Base-by-base conservation (phyloP, 345 rosid genomes). In the Corymbia maculata region DNA sequence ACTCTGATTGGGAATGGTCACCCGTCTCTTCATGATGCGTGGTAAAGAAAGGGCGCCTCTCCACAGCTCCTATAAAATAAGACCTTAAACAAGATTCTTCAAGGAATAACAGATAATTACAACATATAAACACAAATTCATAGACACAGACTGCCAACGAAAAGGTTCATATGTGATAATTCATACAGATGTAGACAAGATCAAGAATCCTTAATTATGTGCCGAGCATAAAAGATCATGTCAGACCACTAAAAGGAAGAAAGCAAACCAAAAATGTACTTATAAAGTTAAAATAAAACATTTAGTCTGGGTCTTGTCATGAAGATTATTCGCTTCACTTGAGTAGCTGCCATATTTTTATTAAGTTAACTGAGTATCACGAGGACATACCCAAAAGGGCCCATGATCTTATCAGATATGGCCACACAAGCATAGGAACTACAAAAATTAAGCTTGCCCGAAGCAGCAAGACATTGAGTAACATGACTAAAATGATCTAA, bases 1-100 rank as follows among this genome's bases (percentile, higher is more conserved):
- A 75, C 42, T 93, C 92, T 49, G 89, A 88, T 70, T 80, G 87
- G 61, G 91, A 87, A 86, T 90, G 89, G 55, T 93, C 97, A 44
- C 59, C 59, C 51, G 28, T 85, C 70, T 89, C 94, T 88, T 94
- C 93, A 17, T 89, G 88, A 86, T 89, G 44, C 10, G 57, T 22
- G 87, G 91, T 86, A 55, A 87, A 59, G 64, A 53, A 16, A 85
- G 55, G 51, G 52, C 24, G 88, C 84, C 88, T 88, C 79, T 90
- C 90, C 49, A 87, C 42, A 51, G 9, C 14, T 11, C 84, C 84
- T 75, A 75, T 42, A 66, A 42, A n/a, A 51, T 52, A 36, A 42
- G 49, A 16, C 30, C 66, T 87, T 55, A 24, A 50, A 49, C 79
- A 51, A 86, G 50, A 61, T 26, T 42, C 79, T 32, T 55, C 50